Percentiles rank a stretch among this genome's conserved stretches.
phyloP scores from a whole-genome alignment of 148 eudicot species.

The Rhododendron ovatum region DNA sequence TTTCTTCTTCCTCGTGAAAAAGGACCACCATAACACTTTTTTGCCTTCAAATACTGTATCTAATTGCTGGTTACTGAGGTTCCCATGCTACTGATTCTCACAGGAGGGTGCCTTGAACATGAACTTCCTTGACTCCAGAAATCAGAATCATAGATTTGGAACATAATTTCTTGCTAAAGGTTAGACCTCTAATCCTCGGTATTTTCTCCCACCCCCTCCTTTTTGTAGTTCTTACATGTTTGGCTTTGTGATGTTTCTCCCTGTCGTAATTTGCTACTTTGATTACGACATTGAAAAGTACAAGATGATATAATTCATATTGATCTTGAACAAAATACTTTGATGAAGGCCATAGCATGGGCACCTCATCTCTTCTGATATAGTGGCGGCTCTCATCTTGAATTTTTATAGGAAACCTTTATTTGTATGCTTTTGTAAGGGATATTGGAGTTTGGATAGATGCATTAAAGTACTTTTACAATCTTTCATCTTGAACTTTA shows the following conservation, averaged over 20 bases:
- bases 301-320: neutral
- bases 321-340: neutral
- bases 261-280: neutral
- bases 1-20: neutral
- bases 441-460: neutral
- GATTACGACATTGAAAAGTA: neutral
- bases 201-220: neutral
- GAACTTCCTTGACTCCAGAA: neutral
- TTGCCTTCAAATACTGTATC: neutral
- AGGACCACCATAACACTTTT: neutral
- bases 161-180: conserved; percentile 30
- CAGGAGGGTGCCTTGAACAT: conserved; percentile 7
- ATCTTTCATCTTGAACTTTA: too few species aligned
- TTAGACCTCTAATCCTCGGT: neutral
- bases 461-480: too few species aligned
- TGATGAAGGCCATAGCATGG: neutral
- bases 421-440: neutral
- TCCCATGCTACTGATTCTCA: conserved; percentile 5
- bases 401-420: neutral
- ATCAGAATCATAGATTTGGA: conserved; percentile 33
- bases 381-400: neutral
- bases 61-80: neutral
- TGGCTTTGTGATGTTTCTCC: neutral
- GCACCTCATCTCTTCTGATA: neutral
- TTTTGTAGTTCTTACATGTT: neutral